Evolutionary conservation across 768 basidiomycete genomes (phyloP).

Genomic region (Phlebiopsis gigantea): DNA sequence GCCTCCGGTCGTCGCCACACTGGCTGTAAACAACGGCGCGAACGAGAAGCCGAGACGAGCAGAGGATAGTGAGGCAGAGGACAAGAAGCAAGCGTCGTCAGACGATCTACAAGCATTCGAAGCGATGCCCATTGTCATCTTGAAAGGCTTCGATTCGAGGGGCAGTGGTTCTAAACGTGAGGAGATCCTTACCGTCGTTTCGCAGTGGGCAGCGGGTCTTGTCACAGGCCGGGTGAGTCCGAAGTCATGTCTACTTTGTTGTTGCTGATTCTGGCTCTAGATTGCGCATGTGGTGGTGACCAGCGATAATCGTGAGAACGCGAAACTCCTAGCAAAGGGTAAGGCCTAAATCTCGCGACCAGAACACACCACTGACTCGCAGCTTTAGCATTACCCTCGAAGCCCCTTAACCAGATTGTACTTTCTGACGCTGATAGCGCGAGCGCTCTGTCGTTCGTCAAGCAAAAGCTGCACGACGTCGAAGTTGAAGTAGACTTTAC

Average conservation of each 20-base stretch:
- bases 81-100: too few species aligned
- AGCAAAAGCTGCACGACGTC: constrained; percentile 63
- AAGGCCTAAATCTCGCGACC: background rate
- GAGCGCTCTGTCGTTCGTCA: constrained; percentile 77
- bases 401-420: constrained; percentile 72
- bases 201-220: constrained; percentile 80
- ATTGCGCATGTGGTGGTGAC: constrained; percentile 89
- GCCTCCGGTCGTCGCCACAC: background rate
- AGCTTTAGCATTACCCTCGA: constrained; percentile 86
- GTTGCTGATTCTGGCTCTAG: constrained; percentile 30
- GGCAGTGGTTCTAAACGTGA: constrained; percentile 49
- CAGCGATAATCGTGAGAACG: constrained; percentile 85
- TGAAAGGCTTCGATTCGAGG: constrained; percentile 71
- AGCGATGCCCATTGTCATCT: constrained; percentile 79
- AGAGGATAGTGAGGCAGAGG: too few species aligned
- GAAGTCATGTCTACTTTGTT: background rate
- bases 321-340: constrained; percentile 83
- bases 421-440: constrained; percentile 81
- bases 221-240: constrained; percentile 68
- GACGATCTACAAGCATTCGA: constrained; percentile 39
- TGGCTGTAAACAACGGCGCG: constrained; percentile 61
- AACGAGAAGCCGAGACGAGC: constrained; percentile 78
- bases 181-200: constrained; percentile 67
- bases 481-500: constrained; percentile 46
- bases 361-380: background rate